These are phyloP conservation scores for Colletotrichum sp. DNA, from an alignment of 2,329 filamentous ascomycete genomes.

Conservation along the genomic window DNA sequence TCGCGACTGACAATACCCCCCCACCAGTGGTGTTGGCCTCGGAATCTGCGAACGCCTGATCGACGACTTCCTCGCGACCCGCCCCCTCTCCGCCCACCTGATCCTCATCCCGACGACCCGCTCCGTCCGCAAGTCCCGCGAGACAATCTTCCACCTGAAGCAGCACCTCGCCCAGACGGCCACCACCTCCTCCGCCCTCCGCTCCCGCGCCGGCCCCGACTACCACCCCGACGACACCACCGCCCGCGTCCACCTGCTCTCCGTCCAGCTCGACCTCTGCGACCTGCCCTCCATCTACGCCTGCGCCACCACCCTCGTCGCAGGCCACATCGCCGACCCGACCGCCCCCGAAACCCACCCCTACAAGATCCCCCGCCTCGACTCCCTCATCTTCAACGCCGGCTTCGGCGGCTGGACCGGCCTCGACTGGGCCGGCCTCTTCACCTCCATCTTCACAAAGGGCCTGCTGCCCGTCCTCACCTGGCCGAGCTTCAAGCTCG, in stretches of 20 bases:
- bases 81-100: constrained; percentile 71
- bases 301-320: constrained; percentile 52
- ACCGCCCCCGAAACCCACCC: constrained; percentile 36
- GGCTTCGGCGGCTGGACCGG: constrained; percentile 87
- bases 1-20: background rate
- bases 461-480: constrained; percentile 73
- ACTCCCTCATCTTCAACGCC: constrained; percentile 84
- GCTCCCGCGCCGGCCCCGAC: constrained; percentile 39
- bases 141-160: constrained; percentile 71
- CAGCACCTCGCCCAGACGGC: constrained; percentile 61
- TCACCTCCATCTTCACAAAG: constrained; percentile 56
- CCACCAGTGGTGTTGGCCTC: constrained; percentile 80
- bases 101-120: constrained; percentile 86
- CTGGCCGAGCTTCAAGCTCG: constrained; percentile 79
- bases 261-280: constrained; percentile 65
- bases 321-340: constrained; percentile 51
- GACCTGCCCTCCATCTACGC: constrained; percentile 56
- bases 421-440: constrained; percentile 70
- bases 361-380: constrained; percentile 69
- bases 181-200: constrained; percentile 41
- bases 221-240: constrained; percentile 47
- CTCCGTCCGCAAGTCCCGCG: constrained; percentile 72
- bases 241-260: constrained; percentile 61
- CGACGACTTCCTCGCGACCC: constrained; percentile 82
- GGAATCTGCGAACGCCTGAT: constrained; percentile 84